Conservation (phyloP, 495 filamentous ascomycete species). For the Aeminium ludgeri region DNA sequence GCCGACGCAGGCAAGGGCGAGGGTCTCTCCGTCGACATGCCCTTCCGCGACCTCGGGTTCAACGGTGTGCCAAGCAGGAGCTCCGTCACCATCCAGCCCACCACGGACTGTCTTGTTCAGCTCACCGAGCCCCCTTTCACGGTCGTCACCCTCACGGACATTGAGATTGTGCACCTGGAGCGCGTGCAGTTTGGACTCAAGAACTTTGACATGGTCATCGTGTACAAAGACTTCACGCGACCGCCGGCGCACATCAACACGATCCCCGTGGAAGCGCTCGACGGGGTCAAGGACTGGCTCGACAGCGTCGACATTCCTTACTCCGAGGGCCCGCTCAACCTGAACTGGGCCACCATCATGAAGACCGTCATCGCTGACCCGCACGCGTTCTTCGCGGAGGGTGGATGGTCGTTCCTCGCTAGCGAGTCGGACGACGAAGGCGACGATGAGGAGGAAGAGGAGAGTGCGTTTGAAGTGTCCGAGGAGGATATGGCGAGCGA, state of each 20-base stretch:
- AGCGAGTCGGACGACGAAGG: slow-evolving; percentile 80
- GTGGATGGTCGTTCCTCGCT: slow-evolving; percentile 86
- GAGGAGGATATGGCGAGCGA: slow-evolving; percentile 69
- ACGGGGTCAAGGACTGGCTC: slow-evolving; percentile 95
- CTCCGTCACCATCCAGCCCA: slow-evolving; percentile 87
- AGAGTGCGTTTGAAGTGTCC: slow-evolving; percentile 76
- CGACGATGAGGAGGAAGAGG: slow-evolving; percentile 63
- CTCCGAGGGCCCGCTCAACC: slow-evolving; percentile 86
- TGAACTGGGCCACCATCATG: slow-evolving; percentile 99
- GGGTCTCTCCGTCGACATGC: slow-evolving; percentile 75
- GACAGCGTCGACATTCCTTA: slow-evolving; percentile 88
- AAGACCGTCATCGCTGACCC: slow-evolving; percentile 92
- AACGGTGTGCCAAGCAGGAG: slow-evolving; percentile 89
- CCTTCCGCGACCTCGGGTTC: slow-evolving; percentile 91
- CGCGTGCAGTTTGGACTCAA: slow-evolving; percentile 96
- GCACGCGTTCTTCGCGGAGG: slow-evolving; percentile 85
- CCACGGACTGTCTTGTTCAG: slow-evolving; percentile 95
- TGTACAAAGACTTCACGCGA: slow-evolving; percentile 89
- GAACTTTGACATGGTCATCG: slow-evolving; percentile 96
- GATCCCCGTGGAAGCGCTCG: slow-evolving; percentile 86
- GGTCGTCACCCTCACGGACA: slow-evolving; percentile 83
- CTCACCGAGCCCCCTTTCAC: slow-evolving; percentile 93
- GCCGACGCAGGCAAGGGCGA: slow-evolving; percentile 74
- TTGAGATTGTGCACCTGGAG: slow-evolving; percentile 92
- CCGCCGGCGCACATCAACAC: slow-evolving; percentile 89